Evolutionary conservation across 371 early-diverging fungal genomes (phyloP).

Genomic region (Funneliformis caledonium): DNA sequence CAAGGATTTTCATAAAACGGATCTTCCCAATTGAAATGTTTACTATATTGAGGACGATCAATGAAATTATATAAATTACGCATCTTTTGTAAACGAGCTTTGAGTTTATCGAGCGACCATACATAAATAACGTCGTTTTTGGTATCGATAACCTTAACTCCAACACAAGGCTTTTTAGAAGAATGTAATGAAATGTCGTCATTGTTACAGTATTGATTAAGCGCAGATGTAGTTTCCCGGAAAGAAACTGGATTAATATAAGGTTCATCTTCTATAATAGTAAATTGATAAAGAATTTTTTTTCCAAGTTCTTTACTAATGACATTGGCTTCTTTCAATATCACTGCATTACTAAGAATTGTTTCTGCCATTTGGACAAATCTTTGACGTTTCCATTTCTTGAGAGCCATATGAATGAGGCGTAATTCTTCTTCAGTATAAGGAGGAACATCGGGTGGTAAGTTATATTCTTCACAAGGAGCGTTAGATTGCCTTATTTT

Average conservation of each 20-base stretch:
- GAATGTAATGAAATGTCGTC: constrained; percentile 59
- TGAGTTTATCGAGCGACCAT: constrained; percentile 78
- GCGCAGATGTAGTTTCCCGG: constrained; percentile 62
- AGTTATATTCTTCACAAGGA: constrained; percentile 40
- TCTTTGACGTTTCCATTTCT: constrained; percentile 66
- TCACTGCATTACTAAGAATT: constrained; percentile 69
- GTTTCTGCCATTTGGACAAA: constrained; percentile 76
- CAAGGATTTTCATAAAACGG: constrained; percentile 75
- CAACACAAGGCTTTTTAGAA: constrained; percentile 65
- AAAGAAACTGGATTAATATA: constrained; percentile 60
- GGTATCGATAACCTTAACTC: constrained; percentile 73
- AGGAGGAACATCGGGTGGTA: constrained; percentile 39
- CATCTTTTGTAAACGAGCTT: constrained; percentile 74
- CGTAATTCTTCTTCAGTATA: constrained; percentile 56
- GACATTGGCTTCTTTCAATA: constrained; percentile 88
- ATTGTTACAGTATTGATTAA: constrained; percentile 61
- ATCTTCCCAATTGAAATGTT: constrained; percentile 78
- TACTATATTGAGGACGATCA: constrained; percentile 71
- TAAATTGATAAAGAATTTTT: constrained; percentile 81
- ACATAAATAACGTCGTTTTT: constrained; percentile 71
- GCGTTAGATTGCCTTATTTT: constrained; percentile 52
- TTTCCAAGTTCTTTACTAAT: constrained; percentile 80
- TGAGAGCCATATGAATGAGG: constrained; percentile 57
- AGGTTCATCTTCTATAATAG: constrained; percentile 66
- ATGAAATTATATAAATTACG: constrained; percentile 75